Base-by-base conservation (phyloP, 495 filamentous ascomycete genomes). In the Oleoguttula mirabilis region DNA sequence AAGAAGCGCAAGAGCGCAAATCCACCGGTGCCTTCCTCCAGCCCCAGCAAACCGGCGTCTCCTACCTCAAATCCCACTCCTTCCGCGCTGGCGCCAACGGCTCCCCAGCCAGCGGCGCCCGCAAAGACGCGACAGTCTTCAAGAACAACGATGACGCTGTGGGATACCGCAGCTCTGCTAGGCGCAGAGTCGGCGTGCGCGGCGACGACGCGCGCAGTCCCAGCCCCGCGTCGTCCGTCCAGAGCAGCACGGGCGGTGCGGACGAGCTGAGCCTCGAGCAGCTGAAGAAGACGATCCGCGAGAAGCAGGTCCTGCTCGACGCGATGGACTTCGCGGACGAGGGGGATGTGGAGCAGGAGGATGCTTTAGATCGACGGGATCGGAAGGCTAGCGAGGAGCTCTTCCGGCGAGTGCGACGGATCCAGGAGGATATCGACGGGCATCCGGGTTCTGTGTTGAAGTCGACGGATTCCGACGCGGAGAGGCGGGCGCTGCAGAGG, bases 311-410 rank as follows among this genome's bases (percentile, higher is more conserved):
- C 12, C 69, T 99, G 52, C 70, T 99, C n/a, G 88, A 96, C 59
- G 90, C 92, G 2, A 87, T 94, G 59, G 92, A 99, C 56, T 95
- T 94, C 60, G 82, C 86, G 53, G 92, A 96, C 50, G 88, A 95
- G 61, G 84, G 83, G 57, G 71, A 75, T 34, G 76, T 74, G 2
- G 92, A 96, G 52, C 82, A 95, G 58, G 90, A 96, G 48, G 90
- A 95, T 47, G 79, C 79, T 15, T 71, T 95, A 20, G 92, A 96
- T 55, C 78, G 90, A 33, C 76, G 80, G 42, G 92, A 99, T 60
- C 76, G 86, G 39, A 79, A 84, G 19, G 92, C 95, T 48, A 84
- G 87, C 15, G 92, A 96, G 44, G 88, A 93, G 48, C 75, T 99
- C 4, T 95, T 94, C 63, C 76, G 84, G 30, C 80, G 90, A 15